Evolutionary conservation across 441 rosid genomes (phyloP).

Genomic region (Capsella rubella): DNA sequence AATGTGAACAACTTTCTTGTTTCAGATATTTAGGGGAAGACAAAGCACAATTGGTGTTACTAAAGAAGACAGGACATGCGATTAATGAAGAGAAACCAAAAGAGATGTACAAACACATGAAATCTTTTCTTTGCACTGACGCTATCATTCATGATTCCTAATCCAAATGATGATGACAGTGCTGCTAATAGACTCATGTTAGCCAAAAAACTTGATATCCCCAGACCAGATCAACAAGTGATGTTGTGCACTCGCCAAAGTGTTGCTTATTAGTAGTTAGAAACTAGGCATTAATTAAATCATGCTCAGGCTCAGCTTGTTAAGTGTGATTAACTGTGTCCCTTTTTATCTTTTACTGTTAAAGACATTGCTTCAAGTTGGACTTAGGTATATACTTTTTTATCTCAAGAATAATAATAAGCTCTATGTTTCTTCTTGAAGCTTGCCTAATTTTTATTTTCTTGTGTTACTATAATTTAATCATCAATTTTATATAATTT

Average conservation of each 20-base stretch:
- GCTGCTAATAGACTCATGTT: constrained; percentile 25
- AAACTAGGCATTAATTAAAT: neutral
- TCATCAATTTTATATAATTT: too few species aligned
- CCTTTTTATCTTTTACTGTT: neutral
- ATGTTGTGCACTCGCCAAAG: neutral
- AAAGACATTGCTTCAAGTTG: constrained; percentile 20
- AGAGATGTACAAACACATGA: constrained; percentile 30
- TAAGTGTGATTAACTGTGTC: neutral
- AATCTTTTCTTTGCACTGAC: constrained; percentile 39
- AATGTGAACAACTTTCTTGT: constrained; percentile 8
- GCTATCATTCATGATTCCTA: constrained; percentile 15
- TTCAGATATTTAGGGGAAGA: constrained; percentile 73
- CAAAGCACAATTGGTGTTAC: constrained; percentile 44
- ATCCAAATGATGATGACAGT: constrained; percentile 34
- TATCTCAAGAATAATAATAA: too few species aligned
- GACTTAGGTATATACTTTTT: neutral
- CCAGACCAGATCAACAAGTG: constrained; percentile 32
- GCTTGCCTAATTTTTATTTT: too few species aligned
- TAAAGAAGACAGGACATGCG: constrained; percentile 41
- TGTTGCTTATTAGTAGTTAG: neutral
- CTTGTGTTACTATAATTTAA: too few species aligned
- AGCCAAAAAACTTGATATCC: constrained; percentile 31
- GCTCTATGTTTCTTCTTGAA: too few species aligned
- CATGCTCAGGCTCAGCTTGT: constrained; percentile 17
- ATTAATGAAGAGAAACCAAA: constrained; percentile 47